phyloP scores from a whole-genome alignment of 345 rosid species.

The Eucalyptus melliodora region DNA sequence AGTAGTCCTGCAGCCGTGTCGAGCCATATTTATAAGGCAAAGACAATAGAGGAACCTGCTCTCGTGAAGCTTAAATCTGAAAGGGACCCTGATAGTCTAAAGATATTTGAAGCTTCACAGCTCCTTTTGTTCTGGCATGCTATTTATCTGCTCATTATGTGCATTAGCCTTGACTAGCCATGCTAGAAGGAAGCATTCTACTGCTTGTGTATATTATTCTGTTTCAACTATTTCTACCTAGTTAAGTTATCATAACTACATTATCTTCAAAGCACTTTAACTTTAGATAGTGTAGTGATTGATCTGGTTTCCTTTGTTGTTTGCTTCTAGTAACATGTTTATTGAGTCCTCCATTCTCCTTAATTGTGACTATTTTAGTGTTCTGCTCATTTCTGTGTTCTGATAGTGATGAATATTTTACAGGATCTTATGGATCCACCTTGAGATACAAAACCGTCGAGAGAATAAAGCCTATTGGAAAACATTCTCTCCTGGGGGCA shows the following conservation, averaged over 20 bases:
- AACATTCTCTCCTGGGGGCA: constrained; percentile 95
- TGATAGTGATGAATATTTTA: neutral
- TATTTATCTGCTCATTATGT: neutral
- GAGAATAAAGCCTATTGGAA: constrained; percentile 77
- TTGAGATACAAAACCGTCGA: constrained; percentile 86
- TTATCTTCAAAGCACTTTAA: neutral
- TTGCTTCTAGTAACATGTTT: neutral
- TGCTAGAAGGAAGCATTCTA: neutral
- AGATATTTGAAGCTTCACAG: neutral
- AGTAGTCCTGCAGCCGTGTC: neutral
- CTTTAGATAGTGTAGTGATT: neutral
- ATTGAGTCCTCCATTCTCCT: neutral
- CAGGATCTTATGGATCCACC: constrained; percentile 97
- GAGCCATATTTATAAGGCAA: neutral
- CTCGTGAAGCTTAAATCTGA: constrained; percentile 68
- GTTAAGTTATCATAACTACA: neutral
- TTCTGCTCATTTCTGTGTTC: neutral
- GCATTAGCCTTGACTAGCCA: neutral
- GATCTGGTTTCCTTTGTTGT: neutral
- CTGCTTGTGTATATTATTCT: neutral
- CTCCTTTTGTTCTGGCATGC: neutral
- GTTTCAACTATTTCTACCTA: neutral
- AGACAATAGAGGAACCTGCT: constrained; percentile 43
- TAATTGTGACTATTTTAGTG: neutral
- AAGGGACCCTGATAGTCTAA: constrained; percentile 72